Evolutionary conservation across 2,329 filamentous ascomycete genomes (phyloP), one percentile per base, ranked within the genome.

Genomic region (Fusarium devonianum): DNA sequence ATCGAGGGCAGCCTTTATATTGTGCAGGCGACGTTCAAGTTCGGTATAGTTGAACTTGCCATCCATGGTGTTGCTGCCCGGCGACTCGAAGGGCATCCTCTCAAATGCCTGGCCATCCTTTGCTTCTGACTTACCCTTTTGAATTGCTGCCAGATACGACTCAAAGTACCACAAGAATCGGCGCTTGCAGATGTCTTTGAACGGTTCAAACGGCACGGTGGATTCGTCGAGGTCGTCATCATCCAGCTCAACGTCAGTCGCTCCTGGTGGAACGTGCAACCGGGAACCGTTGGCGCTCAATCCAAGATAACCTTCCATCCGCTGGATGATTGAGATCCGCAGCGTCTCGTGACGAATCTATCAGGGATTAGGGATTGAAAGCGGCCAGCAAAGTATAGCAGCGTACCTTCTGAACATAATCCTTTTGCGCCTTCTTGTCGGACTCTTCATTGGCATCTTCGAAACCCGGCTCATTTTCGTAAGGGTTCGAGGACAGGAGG

Each of bases 81-180:
- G 53, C 2, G 63, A 49, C 68, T 99, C 94, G 60, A 99, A 99
- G 0, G 91, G 90, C 90, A 96, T 96, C 39, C 81, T 81, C n/a
- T 76, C 71, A 65, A 99, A 97, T 1, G 69, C 54, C 26, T 83
- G 75, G 3, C 83, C 82, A 51, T 87, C 84, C 53, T 81, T 80
- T 45, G 87, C 82, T 60, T 89, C 84, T 18, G 75, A 70, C 62
- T 78, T 81, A 19, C 86, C 88, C 51, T 85, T 80, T 26, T 85
- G 78, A 40, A 96, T 86, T 2, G 87, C 81, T 4, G 81, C 76
- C 16, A 94, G 76, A 67, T 97, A 97, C 3, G 89, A 89, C 60
- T 95, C 89, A 70, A 90, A 96, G 73, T 97, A 97, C 94, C 94
- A 97, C 11, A 97, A 76, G 68, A 97, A 97, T 2, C 92, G 85